phyloP scores from a whole-genome alignment of 257 asterid species.

The Solanum habrochaites region DNA sequence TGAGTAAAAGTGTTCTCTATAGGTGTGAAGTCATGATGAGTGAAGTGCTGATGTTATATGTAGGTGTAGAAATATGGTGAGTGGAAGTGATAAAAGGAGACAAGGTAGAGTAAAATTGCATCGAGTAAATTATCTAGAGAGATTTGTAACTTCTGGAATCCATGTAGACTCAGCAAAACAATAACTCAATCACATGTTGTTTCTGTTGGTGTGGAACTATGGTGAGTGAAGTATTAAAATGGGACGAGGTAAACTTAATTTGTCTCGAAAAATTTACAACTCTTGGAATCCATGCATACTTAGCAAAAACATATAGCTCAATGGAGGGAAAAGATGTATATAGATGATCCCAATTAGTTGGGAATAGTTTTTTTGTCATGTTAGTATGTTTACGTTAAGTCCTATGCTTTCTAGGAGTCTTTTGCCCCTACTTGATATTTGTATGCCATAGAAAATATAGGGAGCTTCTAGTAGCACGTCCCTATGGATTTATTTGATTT shows the following conservation, averaged over 20 bases:
- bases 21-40: background rate
- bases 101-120: background rate
- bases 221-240: background rate
- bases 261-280: background rate
- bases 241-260: background rate
- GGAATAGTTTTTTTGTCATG: background rate
- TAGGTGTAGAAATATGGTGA: background rate
- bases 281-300: background rate
- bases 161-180: background rate
- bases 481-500: background rate
- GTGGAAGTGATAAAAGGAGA: background rate
- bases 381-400: background rate
- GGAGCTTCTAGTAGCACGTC: background rate
- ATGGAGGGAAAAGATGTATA: background rate
- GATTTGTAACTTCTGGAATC: background rate
- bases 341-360: background rate
- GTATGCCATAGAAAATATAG: background rate
- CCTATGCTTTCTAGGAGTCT: background rate
- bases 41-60: background rate
- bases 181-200: background rate
- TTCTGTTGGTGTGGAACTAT: background rate
- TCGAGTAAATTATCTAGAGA: background rate
- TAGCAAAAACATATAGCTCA: background rate
- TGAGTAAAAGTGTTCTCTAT: background rate
- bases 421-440: background rate